Evolutionary conservation across 352 stramenopile species (phyloP), one percentile per base, ranked within the genome.

Genomic region (Pseudoperonospora humuli): DNA sequence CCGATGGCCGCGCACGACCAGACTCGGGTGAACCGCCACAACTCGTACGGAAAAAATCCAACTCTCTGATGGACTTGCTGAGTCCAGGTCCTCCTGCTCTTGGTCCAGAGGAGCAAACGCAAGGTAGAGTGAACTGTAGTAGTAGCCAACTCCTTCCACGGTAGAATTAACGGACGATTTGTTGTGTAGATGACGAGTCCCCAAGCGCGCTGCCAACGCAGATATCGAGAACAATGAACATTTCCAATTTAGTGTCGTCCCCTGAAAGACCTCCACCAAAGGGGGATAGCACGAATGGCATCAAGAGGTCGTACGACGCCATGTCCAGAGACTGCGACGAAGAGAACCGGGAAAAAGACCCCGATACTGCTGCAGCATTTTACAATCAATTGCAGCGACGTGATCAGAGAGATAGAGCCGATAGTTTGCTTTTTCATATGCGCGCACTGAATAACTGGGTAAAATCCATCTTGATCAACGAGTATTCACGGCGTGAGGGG

Each of bases 381-480:
- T 94, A 94, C 62, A 92, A 90, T 53, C 74, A 87, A 25, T 61
- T 94, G 20, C 62, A 91, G 51, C 75, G 83, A 36, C 70, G 76
- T 19, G 70, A 67, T 7, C 80, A 77, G 39, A 75, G 62, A 45
- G 76, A 89, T 42, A 72, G 89, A 47, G 78, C 80, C 7, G 81
- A 94, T 44, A 95, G 87, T 50, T 70, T 91, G 42, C 76, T 98
- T 13, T 98, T 97, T 63, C 96, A 99, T 68, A 96, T 99, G 83
- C 79, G 95, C 25, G 76, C 86, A 18, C 93, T 98, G 55, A 99
- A 99, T 74, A 98, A 98, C 63, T 99, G 95, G 95, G 89, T 98
- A 24, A 99, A 99, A 63, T 93, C 89, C 13, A 94, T 95, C 11
- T 76, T 98, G 54, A 97, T 98, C 55, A 84, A 85, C 49, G 89